Conservation (phyloP, 768 basidiomycete genomes). For the Cubamyces lactineus region DNA sequence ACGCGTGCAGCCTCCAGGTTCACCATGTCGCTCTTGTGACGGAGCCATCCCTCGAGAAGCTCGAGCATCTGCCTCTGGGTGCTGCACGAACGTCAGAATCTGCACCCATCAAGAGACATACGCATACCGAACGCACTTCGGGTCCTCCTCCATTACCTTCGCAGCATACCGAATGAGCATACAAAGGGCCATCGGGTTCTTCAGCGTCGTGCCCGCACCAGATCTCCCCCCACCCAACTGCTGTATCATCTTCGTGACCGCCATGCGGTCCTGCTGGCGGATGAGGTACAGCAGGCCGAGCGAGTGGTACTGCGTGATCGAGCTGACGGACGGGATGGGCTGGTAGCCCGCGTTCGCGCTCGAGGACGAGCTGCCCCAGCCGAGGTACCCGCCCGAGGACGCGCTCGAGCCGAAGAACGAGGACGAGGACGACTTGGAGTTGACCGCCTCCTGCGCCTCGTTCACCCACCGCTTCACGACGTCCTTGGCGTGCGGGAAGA, state of each 20-base stretch:
- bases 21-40: slow-evolving; percentile 99
- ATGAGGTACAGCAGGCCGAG: slow-evolving; percentile 93
- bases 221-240: slow-evolving; percentile 91
- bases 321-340: slow-evolving; percentile 84
- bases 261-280: slow-evolving; percentile 98
- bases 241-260: slow-evolving; percentile 99
- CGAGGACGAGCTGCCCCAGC: slow-evolving; percentile 65
- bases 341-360: slow-evolving; percentile 62
- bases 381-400: slow-evolving; percentile 64
- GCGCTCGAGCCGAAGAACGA: slow-evolving; percentile 60
- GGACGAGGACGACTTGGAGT: slow-evolving; percentile 70
- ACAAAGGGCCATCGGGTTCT: slow-evolving; percentile 96
- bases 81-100: slow-evolving; percentile 44
- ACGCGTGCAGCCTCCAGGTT: slow-evolving; percentile 98
- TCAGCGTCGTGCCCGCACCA: slow-evolving; percentile 80
- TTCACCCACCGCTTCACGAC: slow-evolving; percentile 99
- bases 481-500: slow-evolving; percentile 91
- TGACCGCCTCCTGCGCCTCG: slow-evolving; percentile 96
- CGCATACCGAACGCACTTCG: slow-evolving; percentile 72
- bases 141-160: slow-evolving; percentile 99
- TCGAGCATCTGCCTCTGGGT: slow-evolving; percentile 93
- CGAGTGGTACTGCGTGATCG: slow-evolving; percentile 96
- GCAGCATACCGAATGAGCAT: slow-evolving; percentile 98
- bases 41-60: slow-evolving; percentile 89
- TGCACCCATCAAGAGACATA: background rate